Conservation (phyloP, 108 stramenopile genomes). For the Conticribra guillardii region DNA sequence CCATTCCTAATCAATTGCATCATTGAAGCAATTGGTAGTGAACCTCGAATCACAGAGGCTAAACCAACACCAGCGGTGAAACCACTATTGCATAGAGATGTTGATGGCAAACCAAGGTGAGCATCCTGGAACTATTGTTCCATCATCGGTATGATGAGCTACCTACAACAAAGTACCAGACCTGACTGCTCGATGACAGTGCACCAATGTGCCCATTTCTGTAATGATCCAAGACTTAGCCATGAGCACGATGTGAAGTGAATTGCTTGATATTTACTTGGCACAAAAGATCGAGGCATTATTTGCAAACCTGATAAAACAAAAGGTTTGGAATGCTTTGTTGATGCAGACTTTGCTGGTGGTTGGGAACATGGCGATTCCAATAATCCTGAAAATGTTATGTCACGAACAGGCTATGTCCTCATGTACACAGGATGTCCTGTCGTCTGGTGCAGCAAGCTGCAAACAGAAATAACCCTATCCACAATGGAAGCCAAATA, state of each 20-base stretch:
- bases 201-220: conserved; percentile 52
- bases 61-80: conserved; percentile 10
- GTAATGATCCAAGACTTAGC: conserved; percentile 28
- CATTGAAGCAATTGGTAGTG: conserved; percentile 6
- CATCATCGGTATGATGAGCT: conserved; percentile 57
- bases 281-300: conserved; percentile 49
- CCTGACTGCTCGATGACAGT: conserved; percentile 59
- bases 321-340: conserved; percentile 49
- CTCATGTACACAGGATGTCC: conserved; percentile 21
- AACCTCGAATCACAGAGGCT: neutral
- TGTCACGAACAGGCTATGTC: conserved; percentile 18
- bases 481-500: conserved; percentile 41
- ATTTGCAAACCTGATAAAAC: conserved; percentile 37
- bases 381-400: conserved; percentile 20
- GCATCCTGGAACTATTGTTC: conserved; percentile 30
- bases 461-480: conserved; percentile 47
- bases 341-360: conserved; percentile 60
- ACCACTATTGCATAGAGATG: conserved; percentile 6
- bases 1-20: conserved; percentile 54
- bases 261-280: conserved; percentile 56
- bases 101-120: neutral
- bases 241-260: conserved; percentile 58
- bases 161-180: conserved; percentile 46
- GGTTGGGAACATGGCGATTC: conserved; percentile 36
- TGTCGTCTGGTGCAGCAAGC: conserved; percentile 17